Conservation (phyloP, 2,329 filamentous ascomycete genomes). For the Talaromyces sp. region DNA sequence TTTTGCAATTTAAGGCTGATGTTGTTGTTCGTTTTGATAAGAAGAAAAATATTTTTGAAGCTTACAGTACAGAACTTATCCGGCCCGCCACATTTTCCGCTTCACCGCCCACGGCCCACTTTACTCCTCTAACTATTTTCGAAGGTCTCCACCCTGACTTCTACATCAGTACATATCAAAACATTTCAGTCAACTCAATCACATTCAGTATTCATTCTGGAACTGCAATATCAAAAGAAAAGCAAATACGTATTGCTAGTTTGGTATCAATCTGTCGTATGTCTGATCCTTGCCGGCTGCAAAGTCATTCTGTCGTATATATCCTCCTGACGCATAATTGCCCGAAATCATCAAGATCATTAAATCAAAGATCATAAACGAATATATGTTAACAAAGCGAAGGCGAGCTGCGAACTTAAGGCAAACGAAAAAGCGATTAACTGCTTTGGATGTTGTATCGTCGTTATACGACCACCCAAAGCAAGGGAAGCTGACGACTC, state of each 20-base stretch:
- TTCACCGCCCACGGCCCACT: slow-evolving; percentile 8
- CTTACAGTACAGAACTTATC: slow-evolving; percentile 14
- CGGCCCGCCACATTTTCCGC: slow-evolving; percentile 15
- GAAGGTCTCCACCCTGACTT: too few relatives aligned
- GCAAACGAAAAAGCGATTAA: neutral
- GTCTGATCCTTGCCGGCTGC: neutral
- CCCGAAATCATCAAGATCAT: neutral
- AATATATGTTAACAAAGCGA: neutral
- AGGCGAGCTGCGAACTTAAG: neutral
- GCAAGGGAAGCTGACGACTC: neutral
- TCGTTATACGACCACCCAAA: neutral
- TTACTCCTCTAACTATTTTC: too few relatives aligned
- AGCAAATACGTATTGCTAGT: neutral
- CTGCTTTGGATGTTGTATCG: neutral
- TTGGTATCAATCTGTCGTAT: neutral
- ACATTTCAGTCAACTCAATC: neutral
- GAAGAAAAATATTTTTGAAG: slow-evolving; percentile 13
- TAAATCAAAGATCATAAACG: neutral
- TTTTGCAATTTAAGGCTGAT: neutral
- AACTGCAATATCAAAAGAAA: neutral
- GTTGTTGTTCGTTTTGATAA: slow-evolving; percentile 1
- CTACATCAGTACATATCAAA: too few relatives aligned
- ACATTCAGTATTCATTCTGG: neutral
- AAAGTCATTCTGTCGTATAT: slow-evolving; percentile 1
- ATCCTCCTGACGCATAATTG: neutral